Evolutionary conservation across 345 rosid species (phyloP).

Genomic region (Murraya paniculata): DNA sequence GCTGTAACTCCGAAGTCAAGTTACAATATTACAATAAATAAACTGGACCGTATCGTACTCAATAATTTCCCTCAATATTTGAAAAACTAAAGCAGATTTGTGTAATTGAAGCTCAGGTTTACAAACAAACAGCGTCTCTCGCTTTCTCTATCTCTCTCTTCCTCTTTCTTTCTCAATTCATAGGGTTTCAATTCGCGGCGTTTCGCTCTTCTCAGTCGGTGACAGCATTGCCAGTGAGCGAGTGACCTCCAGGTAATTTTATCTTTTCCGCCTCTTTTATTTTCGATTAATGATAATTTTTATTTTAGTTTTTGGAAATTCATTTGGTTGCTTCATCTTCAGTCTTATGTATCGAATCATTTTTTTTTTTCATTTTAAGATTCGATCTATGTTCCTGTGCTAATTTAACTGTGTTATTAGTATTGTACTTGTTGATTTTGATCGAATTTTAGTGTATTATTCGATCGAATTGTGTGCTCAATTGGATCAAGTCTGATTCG

Average conservation of each 20-base stretch:
- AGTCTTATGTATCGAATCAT: constrained; percentile 5
- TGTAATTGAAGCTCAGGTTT: constrained; percentile 21
- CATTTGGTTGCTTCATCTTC: constrained; percentile 15
- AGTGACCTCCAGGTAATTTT: constrained; percentile 17
- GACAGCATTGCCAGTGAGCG: constrained; percentile 16
- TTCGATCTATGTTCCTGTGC: constrained; percentile 16
- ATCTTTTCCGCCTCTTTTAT: constrained; percentile 11
- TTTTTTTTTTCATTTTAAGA: constrained; percentile 2
- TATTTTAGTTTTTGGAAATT: neutral
- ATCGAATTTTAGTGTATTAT: constrained; percentile 6
- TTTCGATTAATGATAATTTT: constrained; percentile 8
- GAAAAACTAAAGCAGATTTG: neutral
- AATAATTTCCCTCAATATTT: constrained; percentile 3
- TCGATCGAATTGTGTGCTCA: constrained; percentile 12
- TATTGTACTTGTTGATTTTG: neutral
- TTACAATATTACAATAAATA: neutral
- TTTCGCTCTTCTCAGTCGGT: constrained; percentile 28
- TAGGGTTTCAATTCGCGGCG: constrained; percentile 34
- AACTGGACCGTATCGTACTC: neutral
- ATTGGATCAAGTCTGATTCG: constrained; percentile 15
- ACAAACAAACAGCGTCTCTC: constrained; percentile 24
- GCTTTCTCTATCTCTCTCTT: constrained; percentile 14
- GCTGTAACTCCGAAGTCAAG: too few relatives aligned
- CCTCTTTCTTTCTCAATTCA: constrained; percentile 9
- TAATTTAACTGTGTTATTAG: neutral